A percentile compares a stretch with the other conserved stretches of the same genome.
Conservation (phyloP, 805 yeast genomes). For the Pichia pseudocactophila region DNA sequence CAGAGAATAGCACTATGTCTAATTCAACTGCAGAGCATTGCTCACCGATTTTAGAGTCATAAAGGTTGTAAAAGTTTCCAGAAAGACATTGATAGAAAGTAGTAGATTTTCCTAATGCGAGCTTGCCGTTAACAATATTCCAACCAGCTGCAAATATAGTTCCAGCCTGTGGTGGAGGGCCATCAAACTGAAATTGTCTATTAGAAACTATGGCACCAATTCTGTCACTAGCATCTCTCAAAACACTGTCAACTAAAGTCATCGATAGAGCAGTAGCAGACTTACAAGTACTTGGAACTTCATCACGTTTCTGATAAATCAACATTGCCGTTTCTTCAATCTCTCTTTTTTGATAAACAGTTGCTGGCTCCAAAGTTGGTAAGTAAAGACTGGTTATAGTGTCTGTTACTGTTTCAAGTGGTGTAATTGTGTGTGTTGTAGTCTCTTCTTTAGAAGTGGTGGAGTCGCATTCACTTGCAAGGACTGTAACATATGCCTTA, state of each 20-base stretch:
- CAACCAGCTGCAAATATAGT: conserved; percentile 58
- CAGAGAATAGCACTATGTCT: conserved; percentile 46
- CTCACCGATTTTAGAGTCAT: conserved; percentile 51
- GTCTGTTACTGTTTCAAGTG: conserved; percentile 23
- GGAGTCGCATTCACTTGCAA: conserved; percentile 9
- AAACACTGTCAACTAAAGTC: conserved; percentile 40
- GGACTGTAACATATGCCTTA: conserved; percentile 6
- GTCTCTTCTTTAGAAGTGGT: conserved; percentile 22
- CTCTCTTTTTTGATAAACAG: conserved; percentile 22
- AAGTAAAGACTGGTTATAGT: conserved; percentile 20
- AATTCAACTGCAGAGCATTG: conserved; percentile 60
- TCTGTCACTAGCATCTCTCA: conserved; percentile 56
- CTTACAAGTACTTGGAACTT: conserved; percentile 33
- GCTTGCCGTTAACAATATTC: conserved; percentile 50
- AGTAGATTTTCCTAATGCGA: conserved; percentile 54
- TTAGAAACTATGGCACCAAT: conserved; percentile 73
- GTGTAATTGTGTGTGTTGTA: conserved; percentile 22
- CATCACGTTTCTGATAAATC: conserved; percentile 11
- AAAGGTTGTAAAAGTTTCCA: conserved; percentile 72
- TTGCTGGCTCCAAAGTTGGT: conserved; percentile 14
- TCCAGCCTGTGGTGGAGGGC: conserved; percentile 79
- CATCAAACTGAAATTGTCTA: conserved; percentile 75
- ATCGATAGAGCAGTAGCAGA: conserved; percentile 44
- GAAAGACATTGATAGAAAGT: conserved; percentile 68
- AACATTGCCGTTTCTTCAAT: conserved; percentile 11